Percentiles rank a stretch among this genome's conserved stretches.
phyloP scores from a whole-genome alignment of 305 asterid genomes.

The Solanum hybrid region DNA sequence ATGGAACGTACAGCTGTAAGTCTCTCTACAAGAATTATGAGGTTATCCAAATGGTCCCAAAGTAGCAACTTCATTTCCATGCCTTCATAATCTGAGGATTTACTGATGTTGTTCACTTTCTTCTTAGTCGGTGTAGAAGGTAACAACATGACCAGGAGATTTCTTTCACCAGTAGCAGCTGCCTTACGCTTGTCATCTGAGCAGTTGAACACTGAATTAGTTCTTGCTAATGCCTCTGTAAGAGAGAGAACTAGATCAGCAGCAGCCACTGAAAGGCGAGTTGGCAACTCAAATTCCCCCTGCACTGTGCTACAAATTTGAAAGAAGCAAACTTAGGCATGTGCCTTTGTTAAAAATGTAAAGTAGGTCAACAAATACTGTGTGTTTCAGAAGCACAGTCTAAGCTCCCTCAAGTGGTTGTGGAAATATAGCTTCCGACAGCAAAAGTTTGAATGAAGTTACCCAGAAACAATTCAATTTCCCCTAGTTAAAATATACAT shows the following conservation, averaged over 20 bases:
- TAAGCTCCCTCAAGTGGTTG: neutral
- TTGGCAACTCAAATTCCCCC: constrained; percentile 88
- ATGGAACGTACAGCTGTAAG: constrained; percentile 57
- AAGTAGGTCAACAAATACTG: neutral
- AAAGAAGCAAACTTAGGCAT: constrained; percentile 16
- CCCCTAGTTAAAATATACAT: neutral
- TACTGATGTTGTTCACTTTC: constrained; percentile 24
- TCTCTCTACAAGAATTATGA: constrained; percentile 58
- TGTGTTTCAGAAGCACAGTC: neutral
- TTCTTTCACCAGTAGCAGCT: constrained; percentile 22
- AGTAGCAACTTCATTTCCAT: constrained; percentile 60
- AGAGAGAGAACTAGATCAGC: constrained; percentile 73
- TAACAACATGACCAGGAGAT: constrained; percentile 23
- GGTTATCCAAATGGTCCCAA: constrained; percentile 61
- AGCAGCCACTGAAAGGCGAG: constrained; percentile 86
- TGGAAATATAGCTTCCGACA: neutral
- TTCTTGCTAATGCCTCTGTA: constrained; percentile 60
- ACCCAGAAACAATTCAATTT: neutral
- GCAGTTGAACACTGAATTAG: constrained; percentile 26
- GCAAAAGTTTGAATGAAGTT: neutral
- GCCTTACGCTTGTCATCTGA: constrained; percentile 37
- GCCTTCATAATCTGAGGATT: constrained; percentile 33
- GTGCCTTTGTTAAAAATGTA: neutral
- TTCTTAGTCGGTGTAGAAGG: constrained; percentile 23
- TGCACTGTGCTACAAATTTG: constrained; percentile 50